Conservation (phyloP, 2,329 filamentous ascomycete genomes). For the Blastomyces parvus region DNA sequence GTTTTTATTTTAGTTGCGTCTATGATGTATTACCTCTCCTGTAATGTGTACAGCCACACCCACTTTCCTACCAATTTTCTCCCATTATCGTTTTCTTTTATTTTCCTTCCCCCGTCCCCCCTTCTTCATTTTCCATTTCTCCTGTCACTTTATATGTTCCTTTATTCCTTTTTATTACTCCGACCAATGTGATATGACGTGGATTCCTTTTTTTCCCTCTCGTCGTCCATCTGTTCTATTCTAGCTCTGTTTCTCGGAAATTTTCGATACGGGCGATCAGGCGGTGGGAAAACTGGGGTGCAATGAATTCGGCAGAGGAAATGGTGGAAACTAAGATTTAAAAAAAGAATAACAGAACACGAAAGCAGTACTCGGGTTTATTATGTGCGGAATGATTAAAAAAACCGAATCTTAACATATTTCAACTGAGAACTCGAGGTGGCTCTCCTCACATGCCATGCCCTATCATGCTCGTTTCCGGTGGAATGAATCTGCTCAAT, state of each 20-base stretch:
- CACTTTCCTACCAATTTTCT: not conserved
- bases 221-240: not conserved
- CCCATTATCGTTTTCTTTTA: conserved; percentile 19
- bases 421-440: not conserved
- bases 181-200: conserved; percentile 5
- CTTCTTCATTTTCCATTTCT: conserved; percentile 13
- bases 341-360: not conserved
- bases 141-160: conserved; percentile 16
- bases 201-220: conserved; percentile 5
- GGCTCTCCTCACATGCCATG: not conserved
- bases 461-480: not conserved
- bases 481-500: not conserved
- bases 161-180: conserved; percentile 6
- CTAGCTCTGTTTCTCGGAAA: not conserved
- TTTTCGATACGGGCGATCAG: not conserved
- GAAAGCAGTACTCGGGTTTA: not conserved
- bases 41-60: conserved; percentile 4
- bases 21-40: conserved; percentile 2
- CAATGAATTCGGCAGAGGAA: not conserved
- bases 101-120: conserved; percentile 21
- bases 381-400: not conserved
- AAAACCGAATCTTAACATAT: not conserved
- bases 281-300: not conserved
- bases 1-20: not conserved
- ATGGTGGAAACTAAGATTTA: not conserved